Base-by-base conservation (phyloP, 148 eudicot species). In the Rhododendron williamsianum region DNA sequence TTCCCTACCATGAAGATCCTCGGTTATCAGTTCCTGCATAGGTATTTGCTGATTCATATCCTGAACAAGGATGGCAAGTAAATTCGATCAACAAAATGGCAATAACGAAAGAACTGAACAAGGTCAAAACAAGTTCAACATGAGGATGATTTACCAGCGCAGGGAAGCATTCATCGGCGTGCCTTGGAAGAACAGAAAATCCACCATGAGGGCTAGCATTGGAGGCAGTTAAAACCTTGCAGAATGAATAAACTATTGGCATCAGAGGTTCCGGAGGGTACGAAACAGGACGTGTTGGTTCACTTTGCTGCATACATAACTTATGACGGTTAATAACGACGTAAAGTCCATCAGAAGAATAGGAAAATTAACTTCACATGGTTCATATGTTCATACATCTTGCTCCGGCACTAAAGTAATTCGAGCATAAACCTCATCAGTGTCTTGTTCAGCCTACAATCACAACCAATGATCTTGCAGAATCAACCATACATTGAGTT, bases 191-290 rank as follows among this genome's bases (percentile, higher is more conserved):
- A 78, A 95, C 99, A 1, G 98, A 94, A 90, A 95, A 97, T 13
- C 99, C 98, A 77, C 98, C 98, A 82, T 97, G 98, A 41, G 96
- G 95, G 89, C 98, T 93, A 15, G 99, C 92, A 86, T 97, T 98
- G 2, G 98, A 95, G 41, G 98, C 98, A 5, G 99, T 97, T 83
- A 97, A 87, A 86, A 92, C 94, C 92, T 97, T 97, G 82, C 94
- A 92, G 87, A 97, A 97, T 0, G 99, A 95, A 78, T 89, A 90
- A 36, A 93, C 95, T 12, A 84, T 84, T 46, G 94, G 95, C 86
- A 85, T 91, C 2, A 91, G 91, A 78, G 90, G 91, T 90, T 97
- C 98, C 3, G 93, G 87, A 33, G 74, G 88, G 81, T 82, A 84
- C 1, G 88, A 79, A 85, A 92, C 98, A 36, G 92, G 95, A 82